Base-by-base conservation (phyloP, 2,329 filamentous ascomycete species). In the Trichoderma atroviride region DNA sequence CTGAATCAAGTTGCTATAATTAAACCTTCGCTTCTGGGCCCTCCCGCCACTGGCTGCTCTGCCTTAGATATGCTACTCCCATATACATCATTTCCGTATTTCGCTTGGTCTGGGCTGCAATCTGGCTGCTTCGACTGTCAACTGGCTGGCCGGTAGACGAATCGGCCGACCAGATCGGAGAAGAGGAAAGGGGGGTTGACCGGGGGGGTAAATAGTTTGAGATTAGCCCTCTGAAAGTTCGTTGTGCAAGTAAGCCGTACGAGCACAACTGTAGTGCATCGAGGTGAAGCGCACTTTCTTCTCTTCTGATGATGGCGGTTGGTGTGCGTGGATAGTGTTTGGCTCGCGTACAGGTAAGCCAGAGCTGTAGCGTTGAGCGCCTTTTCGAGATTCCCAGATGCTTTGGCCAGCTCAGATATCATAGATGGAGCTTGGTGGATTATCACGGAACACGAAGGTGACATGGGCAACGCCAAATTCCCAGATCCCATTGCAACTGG, bases 111-210 rank as follows among this genome's bases (percentile, higher is more conserved):
- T 31, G 62, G 27, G 33, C 40, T 57, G 62, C 52, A 57, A 65
- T 65, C 43, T 56, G 62, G 35, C 57, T 35, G 19, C 35, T 57
- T 47, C 53, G 53, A 53, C 31, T 52, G n/a, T 22, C 40, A 22
- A 58, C 55, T 31, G 22, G 37, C 55, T 31, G 22, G 37, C 29
- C 58, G 64, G 33, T 52, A 37, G 64, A 40, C 55, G 50, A 24
- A 50, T 55, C 64, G 53, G 64, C 64, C 55, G 64, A 66, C 63
- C 35, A 40, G 55, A 67, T 67, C 64, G 29, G 55, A 50, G 29
- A 58, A 37, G 29, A 29, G 35, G 35, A 35, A 67, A 58, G 13
- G 53, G 63, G 37, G 53, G 6, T 27, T 37, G 33, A 33, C 24
- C 27, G 22, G 62, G 62, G 62, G 62, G 29, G 14, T 3, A 33